Evolutionary conservation across 495 filamentous ascomycete species (phyloP).

Genomic region (Elasticomyces elasticus): DNA sequence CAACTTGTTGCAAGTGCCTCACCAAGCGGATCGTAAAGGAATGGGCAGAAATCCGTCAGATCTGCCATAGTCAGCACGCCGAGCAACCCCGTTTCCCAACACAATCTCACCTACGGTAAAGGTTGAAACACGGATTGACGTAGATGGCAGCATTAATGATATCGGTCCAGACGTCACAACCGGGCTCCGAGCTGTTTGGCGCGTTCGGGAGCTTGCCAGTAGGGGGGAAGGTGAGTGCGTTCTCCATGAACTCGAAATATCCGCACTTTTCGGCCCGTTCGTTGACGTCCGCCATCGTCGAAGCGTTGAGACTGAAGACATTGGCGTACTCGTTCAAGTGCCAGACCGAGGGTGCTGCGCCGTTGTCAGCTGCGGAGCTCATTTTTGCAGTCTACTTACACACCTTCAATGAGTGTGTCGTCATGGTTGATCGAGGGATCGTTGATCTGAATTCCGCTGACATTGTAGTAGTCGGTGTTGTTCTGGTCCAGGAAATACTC

Average conservation of each 20-base stretch:
- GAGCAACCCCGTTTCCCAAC: too few species aligned
- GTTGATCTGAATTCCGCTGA: slow-evolving; percentile 22
- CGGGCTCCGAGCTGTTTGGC: slow-evolving; percentile 30
- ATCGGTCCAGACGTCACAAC: slow-evolving; percentile 45
- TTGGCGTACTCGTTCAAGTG: slow-evolving; percentile 32
- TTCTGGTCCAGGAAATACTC: slow-evolving; percentile 16
- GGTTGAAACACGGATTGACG: slow-evolving; percentile 48
- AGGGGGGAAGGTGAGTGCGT: slow-evolving; percentile 48
- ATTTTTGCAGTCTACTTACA: neutral
- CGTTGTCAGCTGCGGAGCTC: neutral
- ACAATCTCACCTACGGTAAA: too few species aligned
- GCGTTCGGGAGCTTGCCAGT: slow-evolving; percentile 23
- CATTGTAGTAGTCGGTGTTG: slow-evolving; percentile 21
- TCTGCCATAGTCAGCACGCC: too few species aligned
- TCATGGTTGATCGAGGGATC: slow-evolving; percentile 21
- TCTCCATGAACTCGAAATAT: slow-evolving; percentile 45
- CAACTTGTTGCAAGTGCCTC: too few species aligned
- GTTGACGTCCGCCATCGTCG: slow-evolving; percentile 42
- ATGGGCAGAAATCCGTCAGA: slow-evolving; percentile 39
- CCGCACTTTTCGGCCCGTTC: slow-evolving; percentile 44
- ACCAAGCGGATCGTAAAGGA: slow-evolving; percentile 34
- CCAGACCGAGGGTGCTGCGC: neutral
- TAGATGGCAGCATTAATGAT: slow-evolving; percentile 38
- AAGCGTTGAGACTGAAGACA: slow-evolving; percentile 48
- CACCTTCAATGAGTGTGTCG: slow-evolving; percentile 17